Evolutionary conservation across 805 yeast genomes (phyloP).

Genomic region (Candida palmyrensis): DNA sequence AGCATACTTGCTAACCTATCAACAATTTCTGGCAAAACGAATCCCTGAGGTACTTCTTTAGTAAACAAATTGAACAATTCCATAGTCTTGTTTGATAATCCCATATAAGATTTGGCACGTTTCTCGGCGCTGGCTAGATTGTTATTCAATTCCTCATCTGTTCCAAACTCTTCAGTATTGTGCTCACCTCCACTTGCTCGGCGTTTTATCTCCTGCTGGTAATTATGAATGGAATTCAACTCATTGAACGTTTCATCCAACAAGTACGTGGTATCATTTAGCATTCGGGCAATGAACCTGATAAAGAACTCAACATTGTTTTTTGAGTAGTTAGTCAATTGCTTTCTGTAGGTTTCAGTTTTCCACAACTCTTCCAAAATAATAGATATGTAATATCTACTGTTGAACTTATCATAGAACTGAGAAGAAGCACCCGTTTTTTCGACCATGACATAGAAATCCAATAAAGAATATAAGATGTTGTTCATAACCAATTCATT

Average conservation of each 20-base stretch:
- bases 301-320: slow-evolving; percentile 79
- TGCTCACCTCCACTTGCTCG: slow-evolving; percentile 33
- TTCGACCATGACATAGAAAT: slow-evolving; percentile 90
- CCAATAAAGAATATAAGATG: slow-evolving; percentile 76
- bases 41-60: slow-evolving; percentile 78
- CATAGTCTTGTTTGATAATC: slow-evolving; percentile 78
- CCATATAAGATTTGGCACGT: slow-evolving; percentile 77
- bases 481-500: slow-evolving; percentile 60
- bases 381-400: slow-evolving; percentile 79
- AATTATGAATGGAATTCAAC: slow-evolving; percentile 68
- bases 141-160: slow-evolving; percentile 54
- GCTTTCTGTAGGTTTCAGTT: slow-evolving; percentile 59
- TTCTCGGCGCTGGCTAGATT: slow-evolving; percentile 62
- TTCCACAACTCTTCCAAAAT: slow-evolving; percentile 83
- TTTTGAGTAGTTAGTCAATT: slow-evolving; percentile 62
- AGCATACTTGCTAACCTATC: slow-evolving; percentile 95
- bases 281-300: slow-evolving; percentile 87
- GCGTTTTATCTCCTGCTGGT: slow-evolving; percentile 58
- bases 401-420: slow-evolving; percentile 92
- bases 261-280: slow-evolving; percentile 89
- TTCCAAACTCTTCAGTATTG: slow-evolving; percentile 41
- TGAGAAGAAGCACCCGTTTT: slow-evolving; percentile 94
- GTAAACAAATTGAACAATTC: slow-evolving; percentile 77
- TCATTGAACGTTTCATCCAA: slow-evolving; percentile 86
- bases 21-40: slow-evolving; percentile 83